Base-by-base conservation (phyloP, 2,329 filamentous ascomycete genomes). In the Dryadomyces quercivorus region DNA sequence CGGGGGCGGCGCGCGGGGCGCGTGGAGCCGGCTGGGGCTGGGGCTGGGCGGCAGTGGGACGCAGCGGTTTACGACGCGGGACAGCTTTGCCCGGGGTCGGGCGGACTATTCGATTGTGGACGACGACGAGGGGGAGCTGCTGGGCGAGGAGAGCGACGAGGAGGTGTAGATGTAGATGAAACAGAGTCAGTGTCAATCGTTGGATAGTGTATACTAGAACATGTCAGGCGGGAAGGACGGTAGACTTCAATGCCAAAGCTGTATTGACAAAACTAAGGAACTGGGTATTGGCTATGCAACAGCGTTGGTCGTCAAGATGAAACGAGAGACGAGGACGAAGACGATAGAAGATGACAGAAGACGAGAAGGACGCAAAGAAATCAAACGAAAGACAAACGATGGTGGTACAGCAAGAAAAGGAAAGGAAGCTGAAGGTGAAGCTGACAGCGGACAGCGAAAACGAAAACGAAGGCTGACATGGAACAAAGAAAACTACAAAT, bases 71-170 rank as follows among this genome's bases (percentile, higher is more conserved):
- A 93, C 90, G 16, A 95, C 88, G 51, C 76, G 94, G 56, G 87
- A 88, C 63, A 92, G 88, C 58, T 98, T 98, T 70, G 86, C 90
- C 5, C 80, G 90, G 55, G 86, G 88, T 1, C 80, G 88, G 55
- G 85, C 86, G n/a, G 88, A 95, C 67, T 97, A 97, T 67, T 81
- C 84, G 16, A 78, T 85, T 63, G 89, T 95, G 52, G 90, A 95
- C 63, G 87, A 93, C 51, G 93, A 97, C 65, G 93, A 97, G 67
- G 92, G 92, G 50, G 92, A 97, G 73, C 72, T 98, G 61, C 72
- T 98, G 40, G 93, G 93, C 1, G 92, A 96, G 61, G 91, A 95
- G 57, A 90, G 89, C 61, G 92, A 96, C 60, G 90, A 96, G 64
- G 92, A 96, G 58, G 86, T 85, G 50, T 83, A 40, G 36, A 40